These are phyloP conservation scores for Beauveria sp. DNA, from an alignment of 2,329 filamentous ascomycete genomes.

Conservation along the genomic window DNA sequence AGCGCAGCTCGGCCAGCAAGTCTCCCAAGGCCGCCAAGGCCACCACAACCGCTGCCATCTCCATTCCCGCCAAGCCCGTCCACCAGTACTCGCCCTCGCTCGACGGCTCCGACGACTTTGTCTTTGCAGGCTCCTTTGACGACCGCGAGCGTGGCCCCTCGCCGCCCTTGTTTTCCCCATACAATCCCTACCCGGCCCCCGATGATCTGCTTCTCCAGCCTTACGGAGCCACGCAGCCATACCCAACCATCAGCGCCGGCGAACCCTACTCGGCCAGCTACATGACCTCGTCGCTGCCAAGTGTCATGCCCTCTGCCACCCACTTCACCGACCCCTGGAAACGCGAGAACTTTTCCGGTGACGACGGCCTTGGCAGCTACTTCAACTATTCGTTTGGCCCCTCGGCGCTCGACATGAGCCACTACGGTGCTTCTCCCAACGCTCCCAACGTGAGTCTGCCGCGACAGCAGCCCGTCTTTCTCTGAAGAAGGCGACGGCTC, in stretches of 20 bases:
- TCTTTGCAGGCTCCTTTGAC: constrained; percentile 55
- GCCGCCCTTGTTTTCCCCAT: constrained; percentile 57
- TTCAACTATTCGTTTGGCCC: constrained; percentile 65
- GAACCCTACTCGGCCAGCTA: constrained; percentile 48
- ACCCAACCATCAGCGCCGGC: constrained; percentile 42
- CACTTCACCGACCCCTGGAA: constrained; percentile 62
- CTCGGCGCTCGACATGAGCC: constrained; percentile 55
- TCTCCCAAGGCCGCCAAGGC: constrained; percentile 15
- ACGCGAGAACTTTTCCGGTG: constrained; percentile 48
- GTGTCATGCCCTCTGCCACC: constrained; percentile 57
- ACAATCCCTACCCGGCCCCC: constrained; percentile 55
- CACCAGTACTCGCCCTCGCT: constrained; percentile 56
- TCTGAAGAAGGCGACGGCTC: constrained; percentile 24
- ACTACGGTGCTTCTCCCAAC: constrained; percentile 56
- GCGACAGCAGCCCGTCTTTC: constrained; percentile 1
- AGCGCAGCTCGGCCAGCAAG: constrained; percentile 23
- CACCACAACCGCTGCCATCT: constrained; percentile 9
- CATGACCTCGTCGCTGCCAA: constrained; percentile 43
- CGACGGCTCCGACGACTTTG: constrained; percentile 54
- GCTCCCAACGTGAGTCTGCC: constrained; percentile 65
- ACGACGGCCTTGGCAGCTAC: constrained; percentile 56
- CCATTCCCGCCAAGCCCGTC: constrained; percentile 30
- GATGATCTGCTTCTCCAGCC: constrained; percentile 56
- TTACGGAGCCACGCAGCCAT: constrained; percentile 47
- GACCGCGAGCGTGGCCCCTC: constrained; percentile 63